Evolutionary conservation across 345 rosid genomes (phyloP), one percentile per base, ranked within the genome.

Genomic region (Zanthoxylum bungeanum): DNA sequence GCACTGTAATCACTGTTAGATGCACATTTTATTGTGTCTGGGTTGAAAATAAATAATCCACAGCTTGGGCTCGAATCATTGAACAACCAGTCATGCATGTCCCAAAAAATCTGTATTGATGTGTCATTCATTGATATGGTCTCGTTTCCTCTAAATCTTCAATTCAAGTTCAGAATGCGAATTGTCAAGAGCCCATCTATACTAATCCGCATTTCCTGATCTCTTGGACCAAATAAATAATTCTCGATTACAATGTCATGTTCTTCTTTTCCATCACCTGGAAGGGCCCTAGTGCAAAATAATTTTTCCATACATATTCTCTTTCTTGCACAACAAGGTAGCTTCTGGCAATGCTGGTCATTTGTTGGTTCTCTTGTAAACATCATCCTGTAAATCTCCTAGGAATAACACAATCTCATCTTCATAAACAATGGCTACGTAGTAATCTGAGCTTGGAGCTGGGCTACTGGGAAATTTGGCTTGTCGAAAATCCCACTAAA

Each of bases 81-180:
- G 17, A 85, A 91, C 75, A 91, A 40, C 97, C 93, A 87, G 53
- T 88, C 93, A 55, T 91, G 97, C 40, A 91, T 89, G 3, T 90
- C 96, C 91, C 96, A 88, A 34, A 80, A 88, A 9, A 91, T 78
- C 28, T 91, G 83, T 11, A 91, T 46, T 0, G 73, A 68, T 24
- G 73, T 73, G 21, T 84, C 71, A 24, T 82, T 76, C 57, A 83
- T 76, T 0, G 82, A 77, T 71, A 91, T 80, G 8, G 69, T 85
- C 64, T 91, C 97, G 31, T 91, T 88, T 59, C 97, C 97, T 69
- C 93, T 80, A 61, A 88, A 91, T 68, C 91, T 82, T 93, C 93
- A 91, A 31, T 87, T 77, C 76, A 88, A 75, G 59, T 88, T 91
- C 88, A 84, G 76, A 0, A 88, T 69, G 55, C 85, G 81, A 64